Percentiles rank a stretch among this genome's conserved stretches.
These are phyloP conservation scores for Oryza meyeriana DNA, from an alignment of 176 grass and related monocot species.

Conservation along the genomic window DNA sequence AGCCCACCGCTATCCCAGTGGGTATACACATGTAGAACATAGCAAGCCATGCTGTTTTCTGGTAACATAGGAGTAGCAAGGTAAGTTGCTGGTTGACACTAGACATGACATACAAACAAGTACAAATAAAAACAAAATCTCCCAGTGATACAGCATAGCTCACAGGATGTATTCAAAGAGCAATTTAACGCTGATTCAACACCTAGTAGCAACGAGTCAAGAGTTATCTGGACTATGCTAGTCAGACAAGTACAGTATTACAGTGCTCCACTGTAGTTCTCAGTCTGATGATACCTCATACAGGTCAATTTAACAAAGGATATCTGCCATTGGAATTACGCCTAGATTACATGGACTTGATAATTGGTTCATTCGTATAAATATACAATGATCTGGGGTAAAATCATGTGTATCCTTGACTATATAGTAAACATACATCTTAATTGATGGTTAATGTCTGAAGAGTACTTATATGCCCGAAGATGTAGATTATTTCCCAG, in stretches of 20 bases:
- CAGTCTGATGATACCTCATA: not conserved
- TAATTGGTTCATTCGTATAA: not conserved
- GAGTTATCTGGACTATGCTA: not conserved
- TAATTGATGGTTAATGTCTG: not conserved
- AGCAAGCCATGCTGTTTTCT: constrained; percentile 98
- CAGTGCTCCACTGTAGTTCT: not conserved
- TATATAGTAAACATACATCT: not conserved
- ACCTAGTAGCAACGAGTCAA: not conserved
- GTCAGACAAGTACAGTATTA: not conserved
- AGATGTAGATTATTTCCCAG: not conserved
- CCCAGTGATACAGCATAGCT: not conserved
- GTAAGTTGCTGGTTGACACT: constrained; percentile 28
- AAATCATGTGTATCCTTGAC: not conserved
- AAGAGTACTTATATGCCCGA: not conserved
- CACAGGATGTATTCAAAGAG: not conserved
- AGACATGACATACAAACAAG: constrained; percentile 13
- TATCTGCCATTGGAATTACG: not conserved
- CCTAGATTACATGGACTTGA: not conserved
- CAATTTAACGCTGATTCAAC: not conserved
- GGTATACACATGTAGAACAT: constrained; percentile 99
- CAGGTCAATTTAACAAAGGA: not conserved
- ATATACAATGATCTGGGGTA: not conserved
- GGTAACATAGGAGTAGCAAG: constrained; percentile 41
- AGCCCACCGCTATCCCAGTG: constrained; percentile 91
- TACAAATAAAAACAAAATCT: constrained; percentile 4